These are phyloP conservation scores for Puya raimondii DNA, from an alignment of 176 grass and related monocot genomes.

Conservation along the genomic window DNA sequence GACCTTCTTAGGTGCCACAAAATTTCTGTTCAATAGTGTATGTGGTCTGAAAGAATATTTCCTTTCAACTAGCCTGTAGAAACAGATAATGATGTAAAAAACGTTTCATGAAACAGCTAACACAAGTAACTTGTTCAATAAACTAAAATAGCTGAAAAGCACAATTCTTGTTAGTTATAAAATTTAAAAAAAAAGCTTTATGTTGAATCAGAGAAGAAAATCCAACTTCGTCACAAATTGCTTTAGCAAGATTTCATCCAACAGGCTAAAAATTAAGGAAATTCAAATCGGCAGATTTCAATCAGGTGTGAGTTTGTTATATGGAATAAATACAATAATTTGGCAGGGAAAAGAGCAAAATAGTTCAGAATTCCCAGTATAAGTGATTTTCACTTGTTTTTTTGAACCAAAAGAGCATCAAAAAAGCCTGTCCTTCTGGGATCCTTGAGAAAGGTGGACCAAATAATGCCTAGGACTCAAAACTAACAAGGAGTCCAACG, in stretches of 20 bases:
- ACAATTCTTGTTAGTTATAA: too few species aligned
- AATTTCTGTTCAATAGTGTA: slow-evolving; percentile 31
- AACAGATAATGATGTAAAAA: not conserved
- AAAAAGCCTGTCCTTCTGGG: not conserved
- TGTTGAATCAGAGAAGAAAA: not conserved
- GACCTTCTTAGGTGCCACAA: slow-evolving; percentile 36
- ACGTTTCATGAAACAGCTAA: not conserved
- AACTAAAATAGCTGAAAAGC: not conserved
- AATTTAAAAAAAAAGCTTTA: too few species aligned
- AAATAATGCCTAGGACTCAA: too few species aligned
- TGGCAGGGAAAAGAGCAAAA: not conserved
- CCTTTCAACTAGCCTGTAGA: slow-evolving; percentile 43
- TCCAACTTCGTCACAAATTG: not conserved
- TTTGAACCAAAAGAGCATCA: not conserved
- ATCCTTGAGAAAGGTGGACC: not conserved
- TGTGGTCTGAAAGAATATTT: slow-evolving; percentile 44
- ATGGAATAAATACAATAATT: not conserved
- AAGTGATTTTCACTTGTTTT: not conserved
- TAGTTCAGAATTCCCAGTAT: not conserved
- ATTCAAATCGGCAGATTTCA: too few species aligned
- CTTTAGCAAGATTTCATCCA: not conserved
- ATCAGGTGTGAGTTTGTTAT: not conserved
- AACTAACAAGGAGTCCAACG: too few species aligned
- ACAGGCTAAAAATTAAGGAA: too few species aligned
- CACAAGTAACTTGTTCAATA: not conserved